Percentiles rank a stretch among this genome's conserved stretches.
phyloP scores from a whole-genome alignment of 2,329 filamentous ascomycete genomes.

The Ascochyta koolunga region DNA sequence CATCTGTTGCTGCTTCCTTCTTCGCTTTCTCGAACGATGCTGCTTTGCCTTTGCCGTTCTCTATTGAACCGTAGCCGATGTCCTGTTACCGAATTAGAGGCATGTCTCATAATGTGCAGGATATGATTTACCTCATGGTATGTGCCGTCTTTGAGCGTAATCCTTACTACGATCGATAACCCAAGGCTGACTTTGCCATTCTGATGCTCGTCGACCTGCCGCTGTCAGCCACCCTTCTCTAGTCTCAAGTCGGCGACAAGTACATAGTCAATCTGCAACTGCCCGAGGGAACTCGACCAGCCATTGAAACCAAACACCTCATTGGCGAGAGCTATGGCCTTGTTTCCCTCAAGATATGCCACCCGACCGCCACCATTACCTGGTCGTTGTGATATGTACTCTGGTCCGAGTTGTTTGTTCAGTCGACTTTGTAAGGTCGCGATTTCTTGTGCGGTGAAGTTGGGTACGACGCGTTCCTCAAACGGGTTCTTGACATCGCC shows the following conservation, averaged over 20 bases:
- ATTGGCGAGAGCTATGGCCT: conserved; percentile 93
- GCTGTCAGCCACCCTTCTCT: conserved; percentile 21
- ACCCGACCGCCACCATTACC: conserved; percentile 86
- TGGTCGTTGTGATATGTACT: conserved; percentile 87
- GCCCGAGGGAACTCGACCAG: conserved; percentile 95
- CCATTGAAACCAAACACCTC: conserved; percentile 97
- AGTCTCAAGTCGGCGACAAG: conserved; percentile 27
- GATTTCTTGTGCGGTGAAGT: conserved; percentile 89
- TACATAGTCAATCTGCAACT: conserved; percentile 92
- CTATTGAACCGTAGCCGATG: conserved; percentile 93
- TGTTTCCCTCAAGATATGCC: conserved; percentile 94
- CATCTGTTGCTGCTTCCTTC: conserved; percentile 96
- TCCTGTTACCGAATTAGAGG: conserved; percentile 59
- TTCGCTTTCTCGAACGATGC: conserved; percentile 98
- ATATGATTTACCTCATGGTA: conserved; percentile 72
- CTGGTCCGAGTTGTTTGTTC: conserved; percentile 91
- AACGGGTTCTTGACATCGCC: conserved; percentile 72
- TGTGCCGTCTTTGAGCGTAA: conserved; percentile 91
- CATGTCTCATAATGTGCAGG: neutral
- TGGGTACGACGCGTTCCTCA: conserved; percentile 74
- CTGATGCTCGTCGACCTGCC: conserved; percentile 77
- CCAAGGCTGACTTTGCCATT: conserved; percentile 83
- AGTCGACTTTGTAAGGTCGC: conserved; percentile 84
- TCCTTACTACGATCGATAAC: conserved; percentile 85
- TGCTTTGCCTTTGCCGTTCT: conserved; percentile 94